Evolutionary conservation across 768 basidiomycete genomes (phyloP), one percentile per base, ranked within the genome.

Genomic region (Strobilomyces confusus): DNA sequence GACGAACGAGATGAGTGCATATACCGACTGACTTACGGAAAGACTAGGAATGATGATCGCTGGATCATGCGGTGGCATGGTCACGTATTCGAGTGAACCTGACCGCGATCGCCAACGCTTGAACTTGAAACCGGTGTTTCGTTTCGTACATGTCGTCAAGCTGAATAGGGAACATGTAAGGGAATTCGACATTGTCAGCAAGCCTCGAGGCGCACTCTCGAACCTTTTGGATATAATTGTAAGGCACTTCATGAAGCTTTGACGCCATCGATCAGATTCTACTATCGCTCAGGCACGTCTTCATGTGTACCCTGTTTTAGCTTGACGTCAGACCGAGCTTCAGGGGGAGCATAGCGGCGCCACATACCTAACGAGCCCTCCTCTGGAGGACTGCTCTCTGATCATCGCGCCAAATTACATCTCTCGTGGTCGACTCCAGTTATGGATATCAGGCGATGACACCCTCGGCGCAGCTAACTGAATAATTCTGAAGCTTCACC

Each of bases 211-310:
- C 20, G 20, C 8, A 22, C 41, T 20, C 40, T 17, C 9, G 36
- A 58, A 41, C 32, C 32, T 57, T 58, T 48, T 45, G 46, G 46
- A 30, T 47, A 52, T 42, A 26, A 48, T 48, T 44, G 43, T 1
- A 20, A 44, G 42, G 50, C 43, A 44, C 42, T 32, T 26, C 15
- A 29, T 36, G 15, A 25, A 14, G 30, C 7, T 17, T 5, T 19
- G 14, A 42, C 17, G 34, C 5, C 34, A 17, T 36, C 6, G 33
- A 36, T 32, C 15, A 40, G 25, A 33, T 55, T 33, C 20, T 8
- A 19, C 19, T 17, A n/a, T 26, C 29, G 29, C 29, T 29, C 6
- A 9, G 11, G 14, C 26, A 9, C 36, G n/a, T 26, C 26, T 11
- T 40, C 7, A 37, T 5, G 17, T 23, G 22, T 25, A 33, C 49